Evolutionary conservation across 148 eudicot species (phyloP).

Genomic region (Talinum fruticosum): DNA sequence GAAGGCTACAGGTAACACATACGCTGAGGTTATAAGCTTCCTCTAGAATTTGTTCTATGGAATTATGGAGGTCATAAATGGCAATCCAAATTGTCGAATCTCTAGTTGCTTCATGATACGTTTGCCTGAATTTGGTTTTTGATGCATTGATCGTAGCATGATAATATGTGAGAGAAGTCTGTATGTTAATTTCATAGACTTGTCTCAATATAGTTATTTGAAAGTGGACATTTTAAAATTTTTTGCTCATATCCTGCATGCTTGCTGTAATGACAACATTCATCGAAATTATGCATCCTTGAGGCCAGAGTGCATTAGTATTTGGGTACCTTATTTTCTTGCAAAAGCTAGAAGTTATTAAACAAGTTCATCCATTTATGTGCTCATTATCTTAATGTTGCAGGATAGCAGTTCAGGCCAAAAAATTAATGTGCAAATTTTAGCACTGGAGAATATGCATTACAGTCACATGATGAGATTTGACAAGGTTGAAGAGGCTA

Average conservation of each 20-base stretch:
- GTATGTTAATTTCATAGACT: not conserved
- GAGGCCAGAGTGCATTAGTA: not conserved
- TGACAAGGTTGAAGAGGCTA: slow-evolving; percentile 78
- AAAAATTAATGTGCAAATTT: slow-evolving; percentile 52
- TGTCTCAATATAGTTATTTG: not conserved
- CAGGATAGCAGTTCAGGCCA: slow-evolving; percentile 79
- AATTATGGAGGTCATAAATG: not conserved
- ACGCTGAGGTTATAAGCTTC: not conserved
- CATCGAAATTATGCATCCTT: not conserved
- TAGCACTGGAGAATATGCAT: slow-evolving; percentile 94
- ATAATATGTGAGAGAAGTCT: not conserved
- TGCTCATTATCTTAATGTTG: slow-evolving; percentile 20
- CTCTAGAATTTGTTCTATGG: not conserved
- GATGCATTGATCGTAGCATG: not conserved
- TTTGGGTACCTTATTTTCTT: not conserved
- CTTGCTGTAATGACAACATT: not conserved
- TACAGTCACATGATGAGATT: slow-evolving; percentile 91
- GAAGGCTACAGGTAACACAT: slow-evolving; percentile 63
- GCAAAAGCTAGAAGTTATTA: not conserved
- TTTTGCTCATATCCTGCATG: not conserved
- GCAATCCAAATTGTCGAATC: not conserved
- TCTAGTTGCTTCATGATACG: not conserved
- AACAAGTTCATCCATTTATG: not conserved
- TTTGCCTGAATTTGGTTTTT: too few relatives aligned
- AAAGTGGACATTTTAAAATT: not conserved